Evolutionary conservation across 1,284 basidiomycete species (phyloP).

Genomic region (Pyrrhoderma lamaoense): DNA sequence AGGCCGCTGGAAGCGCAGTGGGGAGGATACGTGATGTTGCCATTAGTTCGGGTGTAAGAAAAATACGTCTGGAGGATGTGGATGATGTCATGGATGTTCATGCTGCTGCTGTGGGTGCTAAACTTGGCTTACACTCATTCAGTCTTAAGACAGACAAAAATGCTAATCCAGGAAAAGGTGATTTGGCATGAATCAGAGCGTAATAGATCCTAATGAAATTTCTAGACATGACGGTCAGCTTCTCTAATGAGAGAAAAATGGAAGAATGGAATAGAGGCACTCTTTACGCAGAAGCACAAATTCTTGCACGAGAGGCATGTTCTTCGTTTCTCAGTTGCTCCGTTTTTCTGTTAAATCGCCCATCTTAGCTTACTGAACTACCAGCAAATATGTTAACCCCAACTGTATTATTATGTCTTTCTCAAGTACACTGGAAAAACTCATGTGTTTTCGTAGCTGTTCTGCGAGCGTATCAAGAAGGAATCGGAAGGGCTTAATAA

Average conservation of each 20-base stretch:
- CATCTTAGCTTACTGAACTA: slow-evolving; percentile 66
- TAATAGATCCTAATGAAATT: slow-evolving; percentile 4
- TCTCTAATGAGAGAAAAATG: slow-evolving; percentile 41
- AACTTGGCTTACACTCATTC: slow-evolving; percentile 69
- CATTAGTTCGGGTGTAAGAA: slow-evolving; percentile 31
- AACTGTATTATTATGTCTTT: slow-evolving; percentile 36
- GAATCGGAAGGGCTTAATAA: slow-evolving; percentile 65
- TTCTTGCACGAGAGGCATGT: slow-evolving; percentile 70
- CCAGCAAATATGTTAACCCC: slow-evolving; percentile 83
- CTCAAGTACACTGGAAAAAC: not conserved
- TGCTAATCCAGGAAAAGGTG: slow-evolving; percentile 26
- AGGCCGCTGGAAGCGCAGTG: slow-evolving; percentile 59
- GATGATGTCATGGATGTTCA: slow-evolving; percentile 45
- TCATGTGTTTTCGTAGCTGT: slow-evolving; percentile 36
- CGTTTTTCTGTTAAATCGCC: not conserved
- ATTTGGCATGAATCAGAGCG: not conserved
- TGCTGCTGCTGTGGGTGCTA: slow-evolving; percentile 71
- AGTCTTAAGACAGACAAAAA: slow-evolving; percentile 59
- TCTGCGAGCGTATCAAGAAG: slow-evolving; percentile 62
- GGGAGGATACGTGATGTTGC: slow-evolving; percentile 54
- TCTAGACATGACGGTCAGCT: slow-evolving; percentile 33
- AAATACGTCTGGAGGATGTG: not conserved
- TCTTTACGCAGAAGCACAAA: slow-evolving; percentile 74
- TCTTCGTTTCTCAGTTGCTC: slow-evolving; percentile 1
- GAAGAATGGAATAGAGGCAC: slow-evolving; percentile 66